phyloP scores from a whole-genome alignment of 768 basidiomycete species.

The Panaeolus cyanescens region DNA sequence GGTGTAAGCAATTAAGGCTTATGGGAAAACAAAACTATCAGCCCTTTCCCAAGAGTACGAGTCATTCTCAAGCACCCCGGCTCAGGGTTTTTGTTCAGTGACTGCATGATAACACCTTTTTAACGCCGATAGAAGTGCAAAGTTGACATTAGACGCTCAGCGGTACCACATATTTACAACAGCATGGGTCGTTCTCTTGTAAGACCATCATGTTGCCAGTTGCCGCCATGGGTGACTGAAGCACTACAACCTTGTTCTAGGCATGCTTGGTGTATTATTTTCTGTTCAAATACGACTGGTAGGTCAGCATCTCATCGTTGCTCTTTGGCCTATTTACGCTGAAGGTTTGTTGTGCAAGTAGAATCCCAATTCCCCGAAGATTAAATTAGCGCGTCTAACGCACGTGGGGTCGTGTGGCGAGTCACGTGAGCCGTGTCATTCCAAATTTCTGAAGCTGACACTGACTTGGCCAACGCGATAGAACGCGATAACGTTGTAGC shows the following conservation, averaged over 20 bases:
- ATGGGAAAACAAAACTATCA: background rate
- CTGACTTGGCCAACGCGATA: background rate
- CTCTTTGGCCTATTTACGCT: too few species aligned
- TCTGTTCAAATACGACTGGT: too few species aligned
- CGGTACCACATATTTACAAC: background rate
- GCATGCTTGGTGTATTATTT: too few species aligned
- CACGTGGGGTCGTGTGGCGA: background rate
- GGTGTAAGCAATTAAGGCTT: background rate
- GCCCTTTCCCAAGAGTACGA: background rate
- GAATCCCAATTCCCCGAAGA: too few species aligned
- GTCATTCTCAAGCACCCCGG: background rate
- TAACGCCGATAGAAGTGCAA: background rate
- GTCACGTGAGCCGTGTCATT: background rate
- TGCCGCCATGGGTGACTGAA: too few species aligned
- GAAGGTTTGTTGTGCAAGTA: too few species aligned
- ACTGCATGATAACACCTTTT: background rate
- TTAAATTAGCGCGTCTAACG: conserved; percentile 10
- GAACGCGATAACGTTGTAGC: background rate
- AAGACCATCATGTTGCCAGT: too few species aligned
- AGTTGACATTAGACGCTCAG: background rate
- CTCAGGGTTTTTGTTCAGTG: background rate
- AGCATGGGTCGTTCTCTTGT: too few species aligned
- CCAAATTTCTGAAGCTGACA: conserved; percentile 1
- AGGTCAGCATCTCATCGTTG: too few species aligned
- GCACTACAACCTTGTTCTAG: too few species aligned